These are phyloP conservation scores for Alternaria solani DNA, from an alignment of 2,329 filamentous ascomycete species.

Conservation along the genomic window DNA sequence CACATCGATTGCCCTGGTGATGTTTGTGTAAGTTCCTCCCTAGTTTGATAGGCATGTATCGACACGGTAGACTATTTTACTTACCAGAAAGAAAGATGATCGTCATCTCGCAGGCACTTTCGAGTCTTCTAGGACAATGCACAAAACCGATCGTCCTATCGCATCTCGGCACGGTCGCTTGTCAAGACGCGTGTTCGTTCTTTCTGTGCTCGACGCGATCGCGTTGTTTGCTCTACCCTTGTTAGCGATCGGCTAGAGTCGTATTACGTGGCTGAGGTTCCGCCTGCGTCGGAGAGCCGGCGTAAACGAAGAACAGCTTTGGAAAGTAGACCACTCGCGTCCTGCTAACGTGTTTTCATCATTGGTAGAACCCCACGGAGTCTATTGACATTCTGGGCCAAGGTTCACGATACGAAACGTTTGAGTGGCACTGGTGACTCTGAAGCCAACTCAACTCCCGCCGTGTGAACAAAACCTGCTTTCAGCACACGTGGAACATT, in stretches of 20 bases:
- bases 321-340: not conserved
- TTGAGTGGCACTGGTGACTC: conserved; percentile 12
- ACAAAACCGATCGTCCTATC: not conserved
- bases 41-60: not conserved
- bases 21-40: not conserved
- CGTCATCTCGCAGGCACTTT: not conserved
- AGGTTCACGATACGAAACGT: conserved; percentile 5
- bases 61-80: not conserved
- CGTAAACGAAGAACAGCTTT: conserved; percentile 8
- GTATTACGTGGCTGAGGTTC: conserved; percentile 1
- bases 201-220: not conserved
- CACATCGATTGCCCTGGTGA: not conserved
- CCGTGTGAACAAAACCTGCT: conserved; percentile 1
- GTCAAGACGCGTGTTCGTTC: not conserved
- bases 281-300: not conserved
- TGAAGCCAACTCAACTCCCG: conserved; percentile 9
- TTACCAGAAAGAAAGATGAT: too few species aligned
- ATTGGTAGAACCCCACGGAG: not conserved
- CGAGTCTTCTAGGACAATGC: not conserved
- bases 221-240: conserved; percentile 12
- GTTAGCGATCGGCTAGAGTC: not conserved
- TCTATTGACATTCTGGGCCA: not conserved
- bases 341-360: not conserved
- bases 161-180: not conserved
- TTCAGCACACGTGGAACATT: not conserved